These are phyloP conservation scores for Cantharellus anzutake DNA, from an alignment of 768 basidiomycete genomes.

Conservation along the genomic window DNA sequence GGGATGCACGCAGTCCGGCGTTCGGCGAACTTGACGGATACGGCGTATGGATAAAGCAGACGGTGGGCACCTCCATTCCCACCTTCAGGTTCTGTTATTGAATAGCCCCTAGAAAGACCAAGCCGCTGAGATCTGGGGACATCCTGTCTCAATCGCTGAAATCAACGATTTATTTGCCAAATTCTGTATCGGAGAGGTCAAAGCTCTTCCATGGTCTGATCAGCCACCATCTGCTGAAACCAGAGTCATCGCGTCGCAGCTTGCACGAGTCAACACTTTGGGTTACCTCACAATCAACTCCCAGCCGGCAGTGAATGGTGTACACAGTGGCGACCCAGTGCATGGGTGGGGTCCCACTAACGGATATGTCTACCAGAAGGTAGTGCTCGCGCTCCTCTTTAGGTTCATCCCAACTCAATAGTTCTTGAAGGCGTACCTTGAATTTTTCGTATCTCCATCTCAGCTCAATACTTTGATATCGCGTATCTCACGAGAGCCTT, in stretches of 20 bases:
- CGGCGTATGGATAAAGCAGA: slow-evolving; percentile 80
- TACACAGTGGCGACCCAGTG: slow-evolving; percentile 58
- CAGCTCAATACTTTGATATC: slow-evolving; percentile 54
- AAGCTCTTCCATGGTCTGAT: slow-evolving; percentile 90
- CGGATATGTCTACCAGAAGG: slow-evolving; percentile 94
- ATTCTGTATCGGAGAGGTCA: slow-evolving; percentile 59
- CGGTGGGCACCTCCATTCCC: slow-evolving; percentile 26
- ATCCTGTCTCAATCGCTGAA: slow-evolving; percentile 47
- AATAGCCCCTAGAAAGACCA: slow-evolving; percentile 46
- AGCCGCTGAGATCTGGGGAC: slow-evolving; percentile 75
- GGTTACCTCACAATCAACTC: slow-evolving; percentile 97
- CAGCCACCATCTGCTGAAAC: slow-evolving; percentile 75
- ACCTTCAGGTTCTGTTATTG: slow-evolving; percentile 4
- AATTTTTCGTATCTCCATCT: slow-evolving; percentile 75
- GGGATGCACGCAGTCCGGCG: slow-evolving; percentile 91
- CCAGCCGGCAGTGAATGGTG: slow-evolving; percentile 89
- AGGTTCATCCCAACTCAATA: background rate
- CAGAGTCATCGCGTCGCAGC: slow-evolving; percentile 49
- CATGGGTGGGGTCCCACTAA: slow-evolving; percentile 91
- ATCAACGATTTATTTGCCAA: slow-evolving; percentile 55
- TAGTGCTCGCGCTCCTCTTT: slow-evolving; percentile 12
- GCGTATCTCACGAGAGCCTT: slow-evolving; percentile 68
- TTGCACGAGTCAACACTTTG: slow-evolving; percentile 71
- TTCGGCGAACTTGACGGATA: slow-evolving; percentile 98
- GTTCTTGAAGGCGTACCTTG: slow-evolving; percentile 62